These are phyloP conservation scores for Chrysoporthe cubensis DNA, from an alignment of 2,329 filamentous ascomycete species.

Conservation along the genomic window DNA sequence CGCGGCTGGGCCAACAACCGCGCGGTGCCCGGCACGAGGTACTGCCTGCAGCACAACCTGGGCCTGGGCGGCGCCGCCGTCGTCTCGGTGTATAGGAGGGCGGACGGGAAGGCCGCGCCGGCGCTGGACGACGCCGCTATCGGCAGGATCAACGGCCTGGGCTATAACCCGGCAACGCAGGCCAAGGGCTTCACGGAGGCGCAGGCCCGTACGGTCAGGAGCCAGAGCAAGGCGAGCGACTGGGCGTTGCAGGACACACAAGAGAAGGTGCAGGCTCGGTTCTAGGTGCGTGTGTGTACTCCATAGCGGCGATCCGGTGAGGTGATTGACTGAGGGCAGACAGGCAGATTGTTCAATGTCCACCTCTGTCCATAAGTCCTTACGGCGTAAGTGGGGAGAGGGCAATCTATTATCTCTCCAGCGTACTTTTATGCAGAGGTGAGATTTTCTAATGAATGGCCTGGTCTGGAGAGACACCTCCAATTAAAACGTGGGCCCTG, in stretches of 20 bases:
- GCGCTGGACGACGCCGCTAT: slow-evolving; percentile 66
- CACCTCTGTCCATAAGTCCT: too few relatives aligned
- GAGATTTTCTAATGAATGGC: too few relatives aligned
- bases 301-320: not conserved
- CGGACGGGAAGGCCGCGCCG: slow-evolving; percentile 70
- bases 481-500: not conserved
- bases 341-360: not conserved
- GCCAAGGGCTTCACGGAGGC: slow-evolving; percentile 84
- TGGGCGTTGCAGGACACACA: slow-evolving; percentile 81
- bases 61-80: slow-evolving; percentile 90
- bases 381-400: too few relatives aligned
- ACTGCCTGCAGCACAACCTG: slow-evolving; percentile 88
- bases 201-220: slow-evolving; percentile 74
- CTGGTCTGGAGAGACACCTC: not conserved
- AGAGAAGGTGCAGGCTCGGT: slow-evolving; percentile 66
- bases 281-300: slow-evolving; percentile 29
- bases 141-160: slow-evolving; percentile 68
- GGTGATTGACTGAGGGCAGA: not conserved
- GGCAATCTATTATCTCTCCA: too few relatives aligned
- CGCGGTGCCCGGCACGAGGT: slow-evolving; percentile 66
- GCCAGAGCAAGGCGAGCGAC: slow-evolving; percentile 64
- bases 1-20: slow-evolving; percentile 96
- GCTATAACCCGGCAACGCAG: slow-evolving; percentile 90
- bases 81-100: slow-evolving; percentile 84
- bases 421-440: too few relatives aligned